A percentile compares a stretch with the other conserved stretches of the same genome.
Evolutionary conservation across 305 asterid species (phyloP).

Genomic region (Nicotiana rustica): DNA sequence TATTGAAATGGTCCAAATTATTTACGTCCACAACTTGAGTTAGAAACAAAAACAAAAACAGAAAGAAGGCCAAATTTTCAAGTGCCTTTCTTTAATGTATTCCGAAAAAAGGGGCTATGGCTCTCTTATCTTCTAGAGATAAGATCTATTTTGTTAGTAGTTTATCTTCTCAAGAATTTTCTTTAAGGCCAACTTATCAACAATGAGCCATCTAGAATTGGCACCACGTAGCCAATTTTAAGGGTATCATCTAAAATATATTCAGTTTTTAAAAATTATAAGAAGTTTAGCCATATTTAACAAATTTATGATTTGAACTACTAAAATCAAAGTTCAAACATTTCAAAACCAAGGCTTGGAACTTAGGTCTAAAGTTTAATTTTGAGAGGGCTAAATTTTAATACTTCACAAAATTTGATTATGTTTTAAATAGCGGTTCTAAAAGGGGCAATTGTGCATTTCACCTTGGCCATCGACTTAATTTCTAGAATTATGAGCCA

Average conservation of each 20-base stretch:
- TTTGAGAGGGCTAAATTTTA: background rate
- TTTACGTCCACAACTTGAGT: background rate
- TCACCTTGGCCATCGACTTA: background rate
- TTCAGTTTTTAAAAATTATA: too few species aligned
- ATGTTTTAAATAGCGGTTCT: background rate
- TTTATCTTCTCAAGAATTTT: background rate
- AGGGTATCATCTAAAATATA: background rate
- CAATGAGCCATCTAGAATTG: background rate
- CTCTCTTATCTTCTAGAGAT: conserved; percentile 23
- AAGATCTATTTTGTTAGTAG: background rate
- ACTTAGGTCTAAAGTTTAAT: background rate
- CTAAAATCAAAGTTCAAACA: background rate
- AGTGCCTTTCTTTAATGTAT: background rate
- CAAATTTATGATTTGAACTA: background rate
- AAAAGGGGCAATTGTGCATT: background rate
- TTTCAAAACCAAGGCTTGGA: background rate
- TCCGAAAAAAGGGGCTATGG: background rate
- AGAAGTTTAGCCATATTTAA: background rate
- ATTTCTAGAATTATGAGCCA: background rate
- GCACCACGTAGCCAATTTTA: background rate
- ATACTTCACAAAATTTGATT: background rate
- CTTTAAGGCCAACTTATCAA: background rate
- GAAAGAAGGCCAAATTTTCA: background rate
- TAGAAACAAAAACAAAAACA: background rate
- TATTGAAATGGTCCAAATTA: conserved; percentile 23